phyloP scores from a whole-genome alignment of 768 basidiomycete species.

The Amanita pallidorosea region DNA sequence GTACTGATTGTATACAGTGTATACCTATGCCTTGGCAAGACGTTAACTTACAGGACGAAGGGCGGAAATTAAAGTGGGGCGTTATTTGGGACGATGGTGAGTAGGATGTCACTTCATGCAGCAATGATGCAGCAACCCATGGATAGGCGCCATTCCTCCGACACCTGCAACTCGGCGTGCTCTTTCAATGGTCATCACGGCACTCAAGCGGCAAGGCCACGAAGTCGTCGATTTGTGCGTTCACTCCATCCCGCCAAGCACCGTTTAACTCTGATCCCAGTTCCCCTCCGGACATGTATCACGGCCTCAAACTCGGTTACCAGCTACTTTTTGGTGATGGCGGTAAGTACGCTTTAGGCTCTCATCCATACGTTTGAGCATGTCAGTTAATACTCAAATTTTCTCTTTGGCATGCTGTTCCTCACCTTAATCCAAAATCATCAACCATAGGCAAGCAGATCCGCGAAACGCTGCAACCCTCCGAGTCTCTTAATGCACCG shows the following conservation, averaged over 20 bases:
- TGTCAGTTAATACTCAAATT: not conserved
- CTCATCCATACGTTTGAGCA: slow-evolving; percentile 2
- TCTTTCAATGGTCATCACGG: slow-evolving; percentile 36
- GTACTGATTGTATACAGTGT: slow-evolving; percentile 21
- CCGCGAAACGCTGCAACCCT: slow-evolving; percentile 21
- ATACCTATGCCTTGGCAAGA: slow-evolving; percentile 38
- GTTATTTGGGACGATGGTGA: slow-evolving; percentile 55
- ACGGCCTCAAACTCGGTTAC: slow-evolving; percentile 41
- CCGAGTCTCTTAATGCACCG: slow-evolving; percentile 19
- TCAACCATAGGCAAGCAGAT: slow-evolving; percentile 30
- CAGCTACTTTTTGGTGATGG: slow-evolving; percentile 48
- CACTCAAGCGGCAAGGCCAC: slow-evolving; percentile 49
- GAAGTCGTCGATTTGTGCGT: slow-evolving; percentile 54
- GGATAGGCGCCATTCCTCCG: slow-evolving; percentile 43
- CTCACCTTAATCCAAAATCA: slow-evolving; percentile 5
- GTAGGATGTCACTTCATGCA: slow-evolving; percentile 9
- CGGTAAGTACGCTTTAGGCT: slow-evolving; percentile 22
- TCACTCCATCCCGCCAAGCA: not conserved
- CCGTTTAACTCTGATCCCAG: slow-evolving; percentile 8
- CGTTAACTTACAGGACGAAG: slow-evolving; percentile 35
- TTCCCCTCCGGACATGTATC: slow-evolving; percentile 36
- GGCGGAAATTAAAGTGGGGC: slow-evolving; percentile 47
- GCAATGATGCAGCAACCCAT: not conserved
- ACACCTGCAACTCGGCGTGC: slow-evolving; percentile 56
- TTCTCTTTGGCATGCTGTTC: not conserved